Conservation (phyloP, 306 rosid species). For the Corylus heterophylla region DNA sequence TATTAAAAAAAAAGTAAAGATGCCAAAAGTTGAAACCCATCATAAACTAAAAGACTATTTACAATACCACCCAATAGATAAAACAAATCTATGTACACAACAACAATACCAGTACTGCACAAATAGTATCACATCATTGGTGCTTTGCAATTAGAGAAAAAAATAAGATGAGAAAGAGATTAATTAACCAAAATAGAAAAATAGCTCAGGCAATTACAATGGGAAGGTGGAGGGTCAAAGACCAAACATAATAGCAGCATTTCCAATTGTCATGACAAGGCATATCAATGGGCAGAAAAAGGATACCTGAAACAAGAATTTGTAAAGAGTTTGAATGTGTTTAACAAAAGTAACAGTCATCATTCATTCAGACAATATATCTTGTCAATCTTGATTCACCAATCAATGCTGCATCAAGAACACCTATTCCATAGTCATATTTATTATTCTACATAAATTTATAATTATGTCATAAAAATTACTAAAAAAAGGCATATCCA, state of each 20-base stretch:
- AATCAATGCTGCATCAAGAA: background rate
- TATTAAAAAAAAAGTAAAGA: too few relatives aligned
- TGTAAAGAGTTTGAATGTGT: slow-evolving; percentile 14
- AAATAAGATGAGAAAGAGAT: slow-evolving; percentile 17
- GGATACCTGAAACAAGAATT: slow-evolving; percentile 59
- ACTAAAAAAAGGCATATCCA: too few relatives aligned
- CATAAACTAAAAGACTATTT: too few relatives aligned
- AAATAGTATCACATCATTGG: too few relatives aligned
- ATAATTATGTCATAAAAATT: too few relatives aligned
- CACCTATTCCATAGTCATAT: too few relatives aligned
- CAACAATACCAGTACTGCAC: too few relatives aligned
- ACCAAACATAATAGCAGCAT: slow-evolving; percentile 66
- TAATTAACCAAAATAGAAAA: slow-evolving; percentile 5
- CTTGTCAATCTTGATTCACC: background rate
- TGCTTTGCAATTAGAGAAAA: background rate
- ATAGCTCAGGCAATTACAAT: slow-evolving; percentile 14
- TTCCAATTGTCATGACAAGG: slow-evolving; percentile 68
- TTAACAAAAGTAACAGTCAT: slow-evolving; percentile 17
- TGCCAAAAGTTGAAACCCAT: too few relatives aligned
- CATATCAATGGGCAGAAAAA: slow-evolving; percentile 71
- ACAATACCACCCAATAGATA: too few relatives aligned
- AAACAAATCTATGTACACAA: too few relatives aligned
- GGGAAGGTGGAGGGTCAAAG: slow-evolving; percentile 55
- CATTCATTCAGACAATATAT: background rate
- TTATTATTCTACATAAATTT: too few relatives aligned